Conservation (phyloP, 371 early-diverging fungal species). For the Mycotypha africana region DNA sequence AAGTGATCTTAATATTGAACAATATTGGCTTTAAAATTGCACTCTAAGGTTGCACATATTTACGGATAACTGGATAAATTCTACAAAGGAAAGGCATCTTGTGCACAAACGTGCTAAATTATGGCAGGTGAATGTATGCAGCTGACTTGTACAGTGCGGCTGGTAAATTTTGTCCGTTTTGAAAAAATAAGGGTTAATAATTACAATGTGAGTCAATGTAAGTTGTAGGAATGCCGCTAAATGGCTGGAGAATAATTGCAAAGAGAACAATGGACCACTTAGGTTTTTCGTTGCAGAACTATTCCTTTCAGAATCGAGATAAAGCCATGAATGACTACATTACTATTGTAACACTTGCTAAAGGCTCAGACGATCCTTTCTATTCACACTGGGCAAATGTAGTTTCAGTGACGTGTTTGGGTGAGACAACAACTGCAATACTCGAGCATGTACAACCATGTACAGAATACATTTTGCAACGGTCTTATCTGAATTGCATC, state of each 20-base stretch:
- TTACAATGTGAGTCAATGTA: not conserved
- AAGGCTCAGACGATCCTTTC: conserved; percentile 1
- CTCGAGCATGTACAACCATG: conserved; percentile 1
- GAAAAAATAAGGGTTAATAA: conserved; percentile 1
- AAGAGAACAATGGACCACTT: conserved; percentile 5
- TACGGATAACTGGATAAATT: too few relatives aligned
- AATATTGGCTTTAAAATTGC: too few relatives aligned
- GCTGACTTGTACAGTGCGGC: too few relatives aligned
- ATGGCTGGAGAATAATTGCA: conserved; percentile 3
- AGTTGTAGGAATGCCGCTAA: conserved; percentile 4
- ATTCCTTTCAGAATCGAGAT: conserved; percentile 3
- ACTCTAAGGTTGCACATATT: too few relatives aligned
- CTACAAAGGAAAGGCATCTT: too few relatives aligned
- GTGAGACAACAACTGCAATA: conserved; percentile 2
- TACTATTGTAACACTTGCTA: conserved; percentile 7
- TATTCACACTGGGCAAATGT: conserved; percentile 5
- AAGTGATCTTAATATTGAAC: too few relatives aligned
- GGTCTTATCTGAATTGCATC: too few relatives aligned
- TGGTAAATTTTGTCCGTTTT: too few relatives aligned
- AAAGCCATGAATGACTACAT: conserved; percentile 7
- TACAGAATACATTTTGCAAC: too few relatives aligned
- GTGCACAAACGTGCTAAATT: too few relatives aligned
- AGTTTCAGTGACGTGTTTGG: conserved; percentile 3
- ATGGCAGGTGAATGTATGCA: too few relatives aligned
- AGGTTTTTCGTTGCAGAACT: conserved; percentile 6